phyloP scores from a whole-genome alignment of 352 stramenopile species.

The Elongisporangium undulatum region DNA sequence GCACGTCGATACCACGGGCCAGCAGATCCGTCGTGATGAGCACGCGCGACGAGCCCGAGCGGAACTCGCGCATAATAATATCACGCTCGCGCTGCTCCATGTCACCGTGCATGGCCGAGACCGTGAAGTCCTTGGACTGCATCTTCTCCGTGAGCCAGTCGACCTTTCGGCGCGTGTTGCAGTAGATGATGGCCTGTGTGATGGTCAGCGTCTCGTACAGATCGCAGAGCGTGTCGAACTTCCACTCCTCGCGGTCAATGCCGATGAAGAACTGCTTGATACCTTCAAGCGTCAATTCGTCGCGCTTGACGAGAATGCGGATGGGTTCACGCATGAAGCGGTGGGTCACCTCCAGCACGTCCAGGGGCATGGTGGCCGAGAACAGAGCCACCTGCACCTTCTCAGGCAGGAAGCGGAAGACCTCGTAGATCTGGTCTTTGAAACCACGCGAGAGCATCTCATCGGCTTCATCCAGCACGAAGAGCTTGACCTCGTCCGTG shows the following conservation, averaged over 20 bases:
- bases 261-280: conserved; percentile 99
- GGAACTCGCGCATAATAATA: conserved; percentile 99
- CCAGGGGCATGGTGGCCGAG: conserved; percentile 98
- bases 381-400: conserved; percentile 98
- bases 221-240: conserved; percentile 99
- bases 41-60: conserved; percentile 97
- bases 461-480: conserved; percentile 99
- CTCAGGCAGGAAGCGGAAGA: conserved; percentile 99
- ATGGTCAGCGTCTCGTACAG: conserved; percentile 99
- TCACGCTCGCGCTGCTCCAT: conserved; percentile 99
- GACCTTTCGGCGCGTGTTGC: conserved; percentile 99
- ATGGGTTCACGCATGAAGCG: conserved; percentile 99
- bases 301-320: conserved; percentile 99
- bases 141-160: conserved; percentile 99
- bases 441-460: conserved; percentile 99
- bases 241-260: conserved; percentile 99
- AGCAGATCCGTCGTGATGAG: conserved; percentile 99
- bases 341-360: conserved; percentile 98
- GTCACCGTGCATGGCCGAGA: conserved; percentile 99
- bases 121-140: conserved; percentile 98
- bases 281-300: conserved; percentile 99
- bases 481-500: conserved; percentile 95
- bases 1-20: conserved; percentile 99
- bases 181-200: conserved; percentile 99
- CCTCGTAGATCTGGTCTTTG: conserved; percentile 99